Conservation (phyloP, 495 filamentous ascomycete species). For the Penicillium manginii region DNA sequence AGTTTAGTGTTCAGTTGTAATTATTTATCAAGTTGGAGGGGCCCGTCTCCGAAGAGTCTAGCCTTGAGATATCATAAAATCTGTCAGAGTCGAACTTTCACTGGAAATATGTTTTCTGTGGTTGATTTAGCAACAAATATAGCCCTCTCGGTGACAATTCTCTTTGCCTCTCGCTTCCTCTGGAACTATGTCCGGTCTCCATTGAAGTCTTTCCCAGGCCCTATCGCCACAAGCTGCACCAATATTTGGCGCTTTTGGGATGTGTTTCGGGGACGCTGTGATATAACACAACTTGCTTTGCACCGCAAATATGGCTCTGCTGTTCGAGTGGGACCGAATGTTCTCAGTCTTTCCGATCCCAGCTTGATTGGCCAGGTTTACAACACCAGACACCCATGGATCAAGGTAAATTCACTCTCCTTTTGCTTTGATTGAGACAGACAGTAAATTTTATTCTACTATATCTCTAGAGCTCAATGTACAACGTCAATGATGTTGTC, state of each 20-base stretch:
- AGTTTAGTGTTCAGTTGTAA: neutral
- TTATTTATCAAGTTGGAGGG: neutral
- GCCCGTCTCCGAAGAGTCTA: neutral
- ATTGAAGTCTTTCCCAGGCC: constrained; percentile 32
- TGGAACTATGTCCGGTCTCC: constrained; percentile 30
- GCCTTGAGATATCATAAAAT: neutral
- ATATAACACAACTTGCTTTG: constrained; percentile 31
- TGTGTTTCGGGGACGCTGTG: constrained; percentile 28
- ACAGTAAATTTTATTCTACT: too few species aligned
- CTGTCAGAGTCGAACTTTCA: neutral
- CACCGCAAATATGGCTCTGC: constrained; percentile 40
- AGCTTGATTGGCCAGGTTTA: constrained; percentile 35
- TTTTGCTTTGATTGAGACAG: neutral
- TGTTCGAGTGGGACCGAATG: constrained; percentile 42
- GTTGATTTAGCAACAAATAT: constrained; percentile 13
- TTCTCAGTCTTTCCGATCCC: constrained; percentile 42
- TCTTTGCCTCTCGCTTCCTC: constrained; percentile 24
- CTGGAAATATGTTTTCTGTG: constrained; percentile 9
- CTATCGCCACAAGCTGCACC: constrained; percentile 26
- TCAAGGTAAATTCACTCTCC: constrained; percentile 28
- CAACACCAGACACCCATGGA: constrained; percentile 35
- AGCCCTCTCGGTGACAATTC: constrained; percentile 13
- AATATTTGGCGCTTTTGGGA: constrained; percentile 35
- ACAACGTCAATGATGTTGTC: constrained; percentile 32
- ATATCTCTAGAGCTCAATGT: constrained; percentile 30